phyloP scores from a whole-genome alignment of 2,329 filamentous ascomycete species.

The Neopestalotiopsis rosae region DNA sequence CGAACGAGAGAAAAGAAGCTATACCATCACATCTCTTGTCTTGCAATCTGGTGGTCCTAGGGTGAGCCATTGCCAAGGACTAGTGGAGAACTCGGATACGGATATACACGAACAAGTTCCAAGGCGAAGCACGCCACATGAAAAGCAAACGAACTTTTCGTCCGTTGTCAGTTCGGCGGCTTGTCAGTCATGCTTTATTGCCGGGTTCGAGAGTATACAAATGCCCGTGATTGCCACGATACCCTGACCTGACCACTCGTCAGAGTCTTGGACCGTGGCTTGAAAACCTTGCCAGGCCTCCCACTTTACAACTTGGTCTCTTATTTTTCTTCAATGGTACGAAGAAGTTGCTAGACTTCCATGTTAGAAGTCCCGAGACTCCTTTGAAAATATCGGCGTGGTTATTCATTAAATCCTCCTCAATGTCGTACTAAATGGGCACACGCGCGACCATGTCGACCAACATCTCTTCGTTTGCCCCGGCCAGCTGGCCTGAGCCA shows the following conservation, averaged over 20 bases:
- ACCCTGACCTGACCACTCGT: neutral
- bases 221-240: neutral
- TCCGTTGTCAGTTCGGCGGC: neutral
- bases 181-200: slow-evolving; percentile 2
- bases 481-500: slow-evolving; percentile 34
- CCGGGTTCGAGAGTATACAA: neutral
- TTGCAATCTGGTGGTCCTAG: neutral
- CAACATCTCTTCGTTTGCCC: slow-evolving; percentile 24
- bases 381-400: neutral
- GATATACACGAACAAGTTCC: neutral
- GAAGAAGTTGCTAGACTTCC: neutral
- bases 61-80: neutral
- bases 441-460: slow-evolving; percentile 24
- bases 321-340: neutral
- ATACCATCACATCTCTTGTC: neutral
- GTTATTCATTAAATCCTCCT: neutral
- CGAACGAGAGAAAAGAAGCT: neutral
- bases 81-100: neutral
- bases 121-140: slow-evolving; percentile 1
- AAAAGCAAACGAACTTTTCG: neutral
- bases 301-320: neutral
- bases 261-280: neutral
- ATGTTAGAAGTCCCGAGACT: no score
- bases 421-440: neutral
- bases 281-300: neutral